Evolutionary conservation across 2,329 filamentous ascomycete species (phyloP), one percentile per base, ranked within the genome.

Genomic region (Trichoderma brevicompactum): DNA sequence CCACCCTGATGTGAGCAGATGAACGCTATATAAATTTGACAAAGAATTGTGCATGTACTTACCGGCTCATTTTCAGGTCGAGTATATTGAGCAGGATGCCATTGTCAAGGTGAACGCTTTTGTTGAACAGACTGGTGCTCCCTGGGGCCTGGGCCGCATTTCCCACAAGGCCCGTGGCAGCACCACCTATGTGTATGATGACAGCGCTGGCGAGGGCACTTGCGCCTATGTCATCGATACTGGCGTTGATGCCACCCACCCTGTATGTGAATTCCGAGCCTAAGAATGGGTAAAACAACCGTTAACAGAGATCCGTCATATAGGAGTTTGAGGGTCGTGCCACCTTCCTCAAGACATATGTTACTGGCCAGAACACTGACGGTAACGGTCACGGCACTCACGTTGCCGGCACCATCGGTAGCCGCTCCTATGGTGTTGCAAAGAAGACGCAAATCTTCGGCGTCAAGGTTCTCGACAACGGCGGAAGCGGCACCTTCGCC

Each of bases 191-290:
- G 70, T 72, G 56, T 81, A 78, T 64, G 78, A 81, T 46, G 70
- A 72, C 6, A 76, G 69, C n/a, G 78, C 78, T 0, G 81, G 79
- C 7, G 71, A 72, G 52, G 79, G 76, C 7, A 78, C 78, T 8
- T 82, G 77, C 43, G 75, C 77, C 17, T 83, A 83, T 67, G 73
- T 83, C 46, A 76, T 83, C 49, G 82, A 83, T 68, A 80, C 81
- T 5, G 81, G 81, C 7, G 79, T 82, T 63, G 74, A 73, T 36
- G 58, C 72, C 15, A 71, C 71, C 7, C 79, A 81, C 67, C 69
- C 71, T 4, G 79, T 75, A 77, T 65, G 79, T 70, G 2, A 19
- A 43, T 7, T 28, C 9, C 19, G 12, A n/a, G 2, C 13, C 15
- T 44, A 10, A 15, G 41, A 19, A 41, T 17, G 34, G 23, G 23